Conservation (phyloP, 2,329 filamentous ascomycete species). For the Aspergillus sp. region DNA sequence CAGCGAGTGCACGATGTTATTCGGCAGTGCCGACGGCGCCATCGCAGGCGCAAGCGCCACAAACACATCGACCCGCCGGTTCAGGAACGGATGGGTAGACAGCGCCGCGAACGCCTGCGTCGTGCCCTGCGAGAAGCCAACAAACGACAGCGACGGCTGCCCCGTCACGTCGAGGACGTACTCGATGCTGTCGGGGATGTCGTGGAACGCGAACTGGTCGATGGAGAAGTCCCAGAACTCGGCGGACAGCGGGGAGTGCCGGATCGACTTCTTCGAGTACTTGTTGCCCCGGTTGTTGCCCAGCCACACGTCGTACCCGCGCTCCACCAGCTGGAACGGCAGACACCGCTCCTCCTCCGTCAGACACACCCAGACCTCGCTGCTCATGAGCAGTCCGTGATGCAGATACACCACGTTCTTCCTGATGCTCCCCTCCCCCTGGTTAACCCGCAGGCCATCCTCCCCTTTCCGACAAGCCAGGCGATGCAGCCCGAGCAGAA, state of each 20-base stretch:
- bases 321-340: slow-evolving; percentile 79
- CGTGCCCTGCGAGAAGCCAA: slow-evolving; percentile 95
- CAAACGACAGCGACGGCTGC: slow-evolving; percentile 80
- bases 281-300: slow-evolving; percentile 99
- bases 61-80: slow-evolving; percentile 89
- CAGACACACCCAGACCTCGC: slow-evolving; percentile 92
- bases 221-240: slow-evolving; percentile 98
- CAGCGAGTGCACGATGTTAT: slow-evolving; percentile 82
- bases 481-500: slow-evolving; percentile 80
- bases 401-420: slow-evolving; percentile 92
- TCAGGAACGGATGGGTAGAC: slow-evolving; percentile 83
- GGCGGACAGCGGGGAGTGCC: slow-evolving; percentile 61
- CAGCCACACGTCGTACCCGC: slow-evolving; percentile 93
- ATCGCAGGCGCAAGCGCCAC: slow-evolving; percentile 93
- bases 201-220: slow-evolving; percentile 94
- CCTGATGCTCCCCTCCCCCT: slow-evolving; percentile 51
- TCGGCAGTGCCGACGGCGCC: slow-evolving; percentile 84
- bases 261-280: slow-evolving; percentile 90
- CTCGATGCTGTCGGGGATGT: slow-evolving; percentile 88
- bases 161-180: slow-evolving; percentile 80
- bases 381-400: slow-evolving; percentile 96
- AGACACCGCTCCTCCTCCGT: slow-evolving; percentile 79
- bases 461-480: slow-evolving; percentile 76
- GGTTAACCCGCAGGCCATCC: slow-evolving; percentile 68
- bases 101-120: slow-evolving; percentile 92